These are phyloP conservation scores for Fusarium pseudoanthophilum DNA, from an alignment of 2,329 filamentous ascomycete genomes.

Conservation along the genomic window DNA sequence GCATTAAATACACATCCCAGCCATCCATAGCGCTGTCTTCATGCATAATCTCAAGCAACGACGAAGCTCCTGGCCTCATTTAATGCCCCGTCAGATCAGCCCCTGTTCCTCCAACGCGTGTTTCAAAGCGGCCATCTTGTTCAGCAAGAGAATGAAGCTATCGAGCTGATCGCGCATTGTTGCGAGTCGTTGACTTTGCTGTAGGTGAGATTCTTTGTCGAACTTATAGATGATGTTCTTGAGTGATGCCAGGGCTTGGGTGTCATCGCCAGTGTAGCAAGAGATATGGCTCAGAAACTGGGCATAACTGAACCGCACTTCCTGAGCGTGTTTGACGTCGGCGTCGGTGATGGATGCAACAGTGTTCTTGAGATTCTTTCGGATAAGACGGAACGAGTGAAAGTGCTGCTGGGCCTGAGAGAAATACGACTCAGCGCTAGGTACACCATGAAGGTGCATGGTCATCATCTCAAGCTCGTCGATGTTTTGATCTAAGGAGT, in stretches of 20 bases:
- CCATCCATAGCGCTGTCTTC: too few relatives aligned
- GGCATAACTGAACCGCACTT: neutral
- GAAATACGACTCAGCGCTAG: neutral
- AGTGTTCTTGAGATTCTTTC: neutral
- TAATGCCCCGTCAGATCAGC: neutral
- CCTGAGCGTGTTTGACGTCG: neutral
- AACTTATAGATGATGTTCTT: neutral
- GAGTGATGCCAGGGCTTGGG: neutral
- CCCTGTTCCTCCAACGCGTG: neutral
- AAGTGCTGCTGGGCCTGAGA: neutral
- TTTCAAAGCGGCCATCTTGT: neutral
- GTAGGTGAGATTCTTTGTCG: neutral
- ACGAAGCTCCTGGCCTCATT: too few relatives aligned
- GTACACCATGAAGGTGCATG: neutral
- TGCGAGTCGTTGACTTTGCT: neutral
- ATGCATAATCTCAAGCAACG: neutral
- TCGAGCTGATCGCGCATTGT: neutral
- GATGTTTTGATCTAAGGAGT: neutral
- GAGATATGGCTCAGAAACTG: neutral
- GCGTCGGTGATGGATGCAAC: neutral
- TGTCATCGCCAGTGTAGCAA: neutral
- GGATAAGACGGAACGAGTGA: neutral
- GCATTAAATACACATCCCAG: neutral
- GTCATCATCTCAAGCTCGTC: neutral
- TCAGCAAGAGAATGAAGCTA: neutral